Conservation (phyloP, 129 eudicot genomes). For the Apium graveolens region DNA sequence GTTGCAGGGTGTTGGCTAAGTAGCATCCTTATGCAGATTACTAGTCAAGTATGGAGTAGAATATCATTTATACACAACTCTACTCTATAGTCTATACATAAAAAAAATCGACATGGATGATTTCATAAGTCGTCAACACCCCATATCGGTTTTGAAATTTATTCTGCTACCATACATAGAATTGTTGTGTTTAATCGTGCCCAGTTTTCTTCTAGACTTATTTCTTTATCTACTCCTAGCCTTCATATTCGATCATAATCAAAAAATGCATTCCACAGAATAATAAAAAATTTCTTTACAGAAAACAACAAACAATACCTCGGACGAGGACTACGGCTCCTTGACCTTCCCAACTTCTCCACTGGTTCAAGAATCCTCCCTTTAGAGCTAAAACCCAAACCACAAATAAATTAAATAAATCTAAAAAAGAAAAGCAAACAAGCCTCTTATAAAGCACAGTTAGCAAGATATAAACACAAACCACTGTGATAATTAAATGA, state of each 20-base stretch:
- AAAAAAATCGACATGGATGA: background rate
- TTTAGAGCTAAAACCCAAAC: constrained; percentile 41
- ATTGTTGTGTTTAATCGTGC: background rate
- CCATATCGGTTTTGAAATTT: no score
- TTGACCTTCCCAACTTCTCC: constrained; percentile 58
- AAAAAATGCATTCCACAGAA: background rate
- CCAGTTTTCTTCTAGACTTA: background rate
- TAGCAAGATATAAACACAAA: background rate
- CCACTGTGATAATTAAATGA: background rate
- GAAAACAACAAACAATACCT: constrained; percentile 36
- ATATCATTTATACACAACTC: background rate
- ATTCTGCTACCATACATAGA: background rate
- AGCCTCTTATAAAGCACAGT: background rate
- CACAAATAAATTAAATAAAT: background rate
- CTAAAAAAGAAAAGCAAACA: background rate
- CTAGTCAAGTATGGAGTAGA: background rate
- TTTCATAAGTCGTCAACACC: background rate
- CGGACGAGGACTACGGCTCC: constrained; percentile 93
- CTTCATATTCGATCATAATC: background rate
- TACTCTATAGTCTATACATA: background rate
- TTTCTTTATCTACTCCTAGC: background rate
- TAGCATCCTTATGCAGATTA: background rate
- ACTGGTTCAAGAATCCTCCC: constrained; percentile 74
- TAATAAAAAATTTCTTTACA: background rate
- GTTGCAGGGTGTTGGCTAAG: background rate